A percentile compares a stretch with the other conserved stretches of the same genome.
phyloP scores from a whole-genome alignment of 495 filamentous ascomycete species.

The Parmelia sp. region DNA sequence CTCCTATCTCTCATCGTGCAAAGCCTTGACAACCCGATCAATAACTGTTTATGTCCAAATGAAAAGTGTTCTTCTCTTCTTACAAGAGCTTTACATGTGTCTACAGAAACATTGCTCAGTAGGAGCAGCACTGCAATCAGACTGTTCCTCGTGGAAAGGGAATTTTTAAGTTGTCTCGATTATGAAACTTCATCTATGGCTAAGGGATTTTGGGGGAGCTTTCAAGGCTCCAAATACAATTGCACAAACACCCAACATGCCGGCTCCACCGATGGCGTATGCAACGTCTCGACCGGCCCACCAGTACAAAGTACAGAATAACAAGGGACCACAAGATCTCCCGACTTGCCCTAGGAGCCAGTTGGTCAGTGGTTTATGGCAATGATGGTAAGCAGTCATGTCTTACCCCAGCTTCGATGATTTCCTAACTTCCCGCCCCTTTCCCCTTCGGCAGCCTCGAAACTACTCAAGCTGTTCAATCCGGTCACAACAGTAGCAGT shows the following conservation, averaged over 20 bases:
- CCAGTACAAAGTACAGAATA: slow-evolving; percentile 98
- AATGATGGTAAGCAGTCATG: neutral
- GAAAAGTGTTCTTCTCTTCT: neutral
- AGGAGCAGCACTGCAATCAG: neutral
- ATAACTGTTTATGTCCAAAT: neutral
- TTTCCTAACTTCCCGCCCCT: slow-evolving; percentile 80
- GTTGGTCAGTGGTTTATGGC: neutral
- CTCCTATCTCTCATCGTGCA: too few relatives aligned
- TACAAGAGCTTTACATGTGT: neutral
- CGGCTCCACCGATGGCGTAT: slow-evolving; percentile 70
- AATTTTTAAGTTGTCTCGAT: neutral
- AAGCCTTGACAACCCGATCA: neutral
- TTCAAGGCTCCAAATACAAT: slow-evolving; percentile 65
- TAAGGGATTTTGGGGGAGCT: slow-evolving; percentile 29
- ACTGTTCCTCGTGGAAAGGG: neutral
- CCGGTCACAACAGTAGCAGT: slow-evolving; percentile 92
- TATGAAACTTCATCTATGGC: neutral
- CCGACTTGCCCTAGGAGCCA: slow-evolving; percentile 65
- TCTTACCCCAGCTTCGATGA: slow-evolving; percentile 67
- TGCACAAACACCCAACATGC: slow-evolving; percentile 66
- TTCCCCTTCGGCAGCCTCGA: slow-evolving; percentile 74
- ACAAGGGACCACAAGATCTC: slow-evolving; percentile 72
- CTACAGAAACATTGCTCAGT: neutral
- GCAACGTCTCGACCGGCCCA: slow-evolving; percentile 89
- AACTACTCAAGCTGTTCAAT: slow-evolving; percentile 82